Evolutionary conservation across 2,329 filamentous ascomycete species (phyloP).

Genomic region (Colletotrichum costaricense): DNA sequence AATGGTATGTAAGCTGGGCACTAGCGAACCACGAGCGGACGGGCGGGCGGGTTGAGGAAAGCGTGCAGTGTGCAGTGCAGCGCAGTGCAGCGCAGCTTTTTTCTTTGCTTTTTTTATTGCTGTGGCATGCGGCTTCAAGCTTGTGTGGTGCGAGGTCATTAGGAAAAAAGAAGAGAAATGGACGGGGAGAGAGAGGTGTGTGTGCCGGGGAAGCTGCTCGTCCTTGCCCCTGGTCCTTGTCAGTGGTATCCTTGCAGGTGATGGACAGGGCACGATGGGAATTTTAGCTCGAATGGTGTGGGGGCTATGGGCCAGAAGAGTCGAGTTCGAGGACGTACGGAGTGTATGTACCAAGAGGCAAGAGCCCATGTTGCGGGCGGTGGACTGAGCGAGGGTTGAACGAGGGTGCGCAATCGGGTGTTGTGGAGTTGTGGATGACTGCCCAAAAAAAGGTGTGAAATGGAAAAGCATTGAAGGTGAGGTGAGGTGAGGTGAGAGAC

Average conservation of each 20-base stretch:
- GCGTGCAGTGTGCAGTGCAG: too few species aligned
- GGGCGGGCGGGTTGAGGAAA: conserved; percentile 11
- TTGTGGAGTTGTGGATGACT: conserved; percentile 1
- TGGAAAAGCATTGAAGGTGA: neutral
- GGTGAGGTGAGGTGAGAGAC: conserved; percentile 22
- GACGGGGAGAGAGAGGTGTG: conserved; percentile 10
- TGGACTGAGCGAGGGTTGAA: neutral
- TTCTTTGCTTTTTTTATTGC: neutral
- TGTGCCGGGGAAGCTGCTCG: conserved; percentile 32
- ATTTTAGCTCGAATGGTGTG: conserved; percentile 20
- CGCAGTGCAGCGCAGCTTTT: neutral
- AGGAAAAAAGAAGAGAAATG: too few species aligned
- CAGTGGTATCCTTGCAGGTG: conserved; percentile 31
- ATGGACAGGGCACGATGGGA: conserved; percentile 21
- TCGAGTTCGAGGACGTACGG: neutral
- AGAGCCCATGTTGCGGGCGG: conserved; percentile 12
- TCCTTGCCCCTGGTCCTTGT: conserved; percentile 26
- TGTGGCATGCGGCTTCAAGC: neutral
- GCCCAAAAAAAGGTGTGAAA: neutral
- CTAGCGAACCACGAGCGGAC: conserved; percentile 8
- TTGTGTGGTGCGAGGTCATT: conserved; percentile 6
- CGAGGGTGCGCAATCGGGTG: neutral
- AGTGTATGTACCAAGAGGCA: neutral
- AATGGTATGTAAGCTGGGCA: neutral
- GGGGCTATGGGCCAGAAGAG: neutral